These are phyloP conservation scores for Priceomyces medius DNA, from an alignment of 805 yeast genomes.

Conservation along the genomic window DNA sequence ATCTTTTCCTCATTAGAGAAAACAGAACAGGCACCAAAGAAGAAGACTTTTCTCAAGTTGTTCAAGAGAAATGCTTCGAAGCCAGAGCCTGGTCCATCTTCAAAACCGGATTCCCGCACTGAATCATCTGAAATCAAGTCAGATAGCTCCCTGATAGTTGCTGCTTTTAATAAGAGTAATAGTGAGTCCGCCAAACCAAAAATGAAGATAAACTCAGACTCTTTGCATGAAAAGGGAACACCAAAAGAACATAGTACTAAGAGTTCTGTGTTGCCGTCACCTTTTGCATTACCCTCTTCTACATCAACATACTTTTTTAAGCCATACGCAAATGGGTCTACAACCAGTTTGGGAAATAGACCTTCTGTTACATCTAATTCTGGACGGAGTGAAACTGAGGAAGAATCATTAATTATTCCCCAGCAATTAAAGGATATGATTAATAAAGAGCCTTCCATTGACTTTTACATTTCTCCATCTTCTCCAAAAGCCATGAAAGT, in stretches of 20 bases:
- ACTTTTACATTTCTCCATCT: constrained; percentile 35
- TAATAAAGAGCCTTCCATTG: constrained; percentile 37
- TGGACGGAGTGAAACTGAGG: constrained; percentile 9
- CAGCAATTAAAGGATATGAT: constrained; percentile 35
- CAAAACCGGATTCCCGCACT: background rate
- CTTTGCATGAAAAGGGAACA: background rate
- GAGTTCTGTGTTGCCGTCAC: constrained; percentile 26
- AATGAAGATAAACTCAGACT: background rate
- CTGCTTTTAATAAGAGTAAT: background rate
- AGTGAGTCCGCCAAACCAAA: background rate
- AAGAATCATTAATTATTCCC: constrained; percentile 30
- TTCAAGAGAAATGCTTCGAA: constrained; percentile 28
- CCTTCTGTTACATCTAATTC: background rate
- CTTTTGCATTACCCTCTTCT: constrained; percentile 47
- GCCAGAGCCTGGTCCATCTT: background rate
- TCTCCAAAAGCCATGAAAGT: constrained; percentile 37
- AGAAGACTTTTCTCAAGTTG: constrained; percentile 34
- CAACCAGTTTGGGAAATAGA: constrained; percentile 3
- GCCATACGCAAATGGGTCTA: constrained; percentile 18
- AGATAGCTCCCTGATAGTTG: constrained; percentile 1
- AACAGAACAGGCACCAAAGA: constrained; percentile 13
- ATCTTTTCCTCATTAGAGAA: constrained; percentile 25
- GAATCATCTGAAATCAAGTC: constrained; percentile 1
- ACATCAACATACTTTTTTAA: constrained; percentile 41
- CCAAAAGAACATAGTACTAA: background rate